phyloP scores from a whole-genome alignment of 352 stramenopile species.

The Pythium chondricola region DNA sequence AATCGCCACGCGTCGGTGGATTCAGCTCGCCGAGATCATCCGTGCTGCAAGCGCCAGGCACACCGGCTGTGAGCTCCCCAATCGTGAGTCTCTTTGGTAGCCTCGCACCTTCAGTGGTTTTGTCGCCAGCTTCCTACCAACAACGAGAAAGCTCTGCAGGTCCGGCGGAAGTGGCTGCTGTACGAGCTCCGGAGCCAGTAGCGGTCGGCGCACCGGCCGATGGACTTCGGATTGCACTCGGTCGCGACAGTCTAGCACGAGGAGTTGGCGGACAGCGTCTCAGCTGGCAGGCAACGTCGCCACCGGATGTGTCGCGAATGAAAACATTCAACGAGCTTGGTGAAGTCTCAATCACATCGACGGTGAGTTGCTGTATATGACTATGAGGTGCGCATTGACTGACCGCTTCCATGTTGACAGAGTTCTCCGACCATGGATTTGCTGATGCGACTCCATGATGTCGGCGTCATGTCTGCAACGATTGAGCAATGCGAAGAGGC shows the following conservation, averaged over 20 bases:
- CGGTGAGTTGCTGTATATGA: background rate
- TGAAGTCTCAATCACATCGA: background rate
- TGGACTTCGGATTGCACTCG: constrained; percentile 68
- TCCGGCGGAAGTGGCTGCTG: constrained; percentile 14
- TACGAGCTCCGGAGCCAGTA: constrained; percentile 30
- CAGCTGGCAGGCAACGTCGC: background rate
- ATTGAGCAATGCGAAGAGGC: constrained; percentile 21
- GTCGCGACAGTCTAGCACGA: constrained; percentile 62
- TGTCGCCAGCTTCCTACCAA: constrained; percentile 81
- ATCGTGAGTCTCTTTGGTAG: constrained; percentile 43
- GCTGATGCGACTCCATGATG: constrained; percentile 2
- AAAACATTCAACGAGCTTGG: constrained; percentile 13
- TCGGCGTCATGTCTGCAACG: constrained; percentile 1
- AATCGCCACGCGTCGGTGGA: constrained; percentile 71
- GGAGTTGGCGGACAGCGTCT: constrained; percentile 35
- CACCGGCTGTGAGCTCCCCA: constrained; percentile 44
- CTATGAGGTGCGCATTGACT: no score
- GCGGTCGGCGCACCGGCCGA: constrained; percentile 24
- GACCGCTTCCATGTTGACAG: no score
- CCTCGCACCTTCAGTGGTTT: constrained; percentile 30
- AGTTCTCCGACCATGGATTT: constrained; percentile 4
- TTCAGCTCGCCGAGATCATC: constrained; percentile 76
- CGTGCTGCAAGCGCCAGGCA: constrained; percentile 62
- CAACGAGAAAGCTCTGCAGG: constrained; percentile 60
- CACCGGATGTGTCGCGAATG: constrained; percentile 9